A percentile compares a stretch with the other conserved stretches of the same genome.
phyloP scores from a whole-genome alignment of 2,329 filamentous ascomycete genomes.

The Curvularia sp. region DNA sequence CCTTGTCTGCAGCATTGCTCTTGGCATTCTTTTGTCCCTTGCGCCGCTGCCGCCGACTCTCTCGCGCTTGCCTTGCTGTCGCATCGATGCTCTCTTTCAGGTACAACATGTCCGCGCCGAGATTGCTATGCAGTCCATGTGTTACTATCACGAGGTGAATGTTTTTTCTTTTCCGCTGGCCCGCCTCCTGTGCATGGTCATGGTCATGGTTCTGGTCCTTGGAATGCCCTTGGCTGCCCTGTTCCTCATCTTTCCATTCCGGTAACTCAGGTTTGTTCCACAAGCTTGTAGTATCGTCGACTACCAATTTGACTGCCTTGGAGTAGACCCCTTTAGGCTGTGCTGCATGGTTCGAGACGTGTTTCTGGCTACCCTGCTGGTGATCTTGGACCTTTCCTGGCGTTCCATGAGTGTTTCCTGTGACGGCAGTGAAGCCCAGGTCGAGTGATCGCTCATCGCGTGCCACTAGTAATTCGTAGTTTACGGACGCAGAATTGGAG shows the following conservation, averaged over 20 bases:
- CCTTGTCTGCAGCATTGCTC: constrained; percentile 9
- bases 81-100: constrained; percentile 97
- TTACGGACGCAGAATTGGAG: constrained; percentile 84
- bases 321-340: constrained; percentile 83
- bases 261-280: constrained; percentile 94
- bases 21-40: constrained; percentile 40
- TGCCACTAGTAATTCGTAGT: constrained; percentile 85
- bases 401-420: constrained; percentile 59
- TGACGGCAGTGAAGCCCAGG: constrained; percentile 66
- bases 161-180: constrained; percentile 69
- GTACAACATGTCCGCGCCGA: constrained; percentile 95
- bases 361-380: constrained; percentile 68
- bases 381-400: constrained; percentile 76
- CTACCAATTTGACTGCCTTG: constrained; percentile 75
- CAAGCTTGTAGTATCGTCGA: constrained; percentile 86
- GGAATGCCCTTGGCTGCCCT: constrained; percentile 36
- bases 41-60: constrained; percentile 69
- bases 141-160: constrained; percentile 92
- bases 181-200: constrained; percentile 24
- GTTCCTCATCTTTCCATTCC: constrained; percentile 58
- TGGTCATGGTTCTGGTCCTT: constrained; percentile 27
- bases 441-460: constrained; percentile 84
- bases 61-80: constrained; percentile 74
- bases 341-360: constrained; percentile 61
- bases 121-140: constrained; percentile 93